Evolutionary conservation across 2,329 filamentous ascomycete genomes (phyloP).

Genomic region (Dendryphion nanum): DNA sequence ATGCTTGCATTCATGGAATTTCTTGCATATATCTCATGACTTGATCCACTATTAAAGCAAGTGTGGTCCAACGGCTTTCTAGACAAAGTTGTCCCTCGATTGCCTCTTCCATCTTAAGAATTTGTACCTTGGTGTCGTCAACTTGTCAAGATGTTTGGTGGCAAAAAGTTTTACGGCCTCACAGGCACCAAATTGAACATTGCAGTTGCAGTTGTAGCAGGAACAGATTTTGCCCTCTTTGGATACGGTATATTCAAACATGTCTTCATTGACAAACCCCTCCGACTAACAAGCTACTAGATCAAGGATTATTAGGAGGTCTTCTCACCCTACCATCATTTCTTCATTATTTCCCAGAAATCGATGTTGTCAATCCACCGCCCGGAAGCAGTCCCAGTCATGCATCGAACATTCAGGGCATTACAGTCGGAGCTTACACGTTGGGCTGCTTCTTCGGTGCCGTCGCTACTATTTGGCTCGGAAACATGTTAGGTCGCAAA

Average conservation of each 20-base stretch:
- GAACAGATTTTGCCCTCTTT: conserved; percentile 66
- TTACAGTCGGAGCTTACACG: conserved; percentile 39
- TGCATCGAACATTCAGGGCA: conserved; percentile 44
- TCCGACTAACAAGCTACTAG: conserved; percentile 5
- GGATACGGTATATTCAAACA: conserved; percentile 59
- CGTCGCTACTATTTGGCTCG: conserved; percentile 47
- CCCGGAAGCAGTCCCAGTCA: conserved; percentile 29
- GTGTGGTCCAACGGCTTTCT: too few relatives aligned
- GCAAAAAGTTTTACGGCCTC: conserved; percentile 60
- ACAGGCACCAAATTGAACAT: conserved; percentile 62
- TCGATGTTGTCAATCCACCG: conserved; percentile 39
- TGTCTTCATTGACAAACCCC: not conserved
- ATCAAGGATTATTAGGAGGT: conserved; percentile 62
- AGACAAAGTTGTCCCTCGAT: too few relatives aligned
- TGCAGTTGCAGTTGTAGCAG: conserved; percentile 70
- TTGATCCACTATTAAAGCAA: too few relatives aligned
- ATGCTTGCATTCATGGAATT: too few relatives aligned
- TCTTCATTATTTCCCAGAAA: conserved; percentile 43
- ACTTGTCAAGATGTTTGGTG: conserved; percentile 2
- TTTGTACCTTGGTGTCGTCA: too few relatives aligned
- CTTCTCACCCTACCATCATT: conserved; percentile 69
- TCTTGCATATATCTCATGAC: too few relatives aligned
- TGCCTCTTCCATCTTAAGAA: too few relatives aligned
- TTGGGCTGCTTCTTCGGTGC: conserved; percentile 48
- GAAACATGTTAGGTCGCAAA: conserved; percentile 59